These are phyloP conservation scores for Cupressus sempervirens DNA, from an alignment of 75 land plant species.

Conservation along the genomic window DNA sequence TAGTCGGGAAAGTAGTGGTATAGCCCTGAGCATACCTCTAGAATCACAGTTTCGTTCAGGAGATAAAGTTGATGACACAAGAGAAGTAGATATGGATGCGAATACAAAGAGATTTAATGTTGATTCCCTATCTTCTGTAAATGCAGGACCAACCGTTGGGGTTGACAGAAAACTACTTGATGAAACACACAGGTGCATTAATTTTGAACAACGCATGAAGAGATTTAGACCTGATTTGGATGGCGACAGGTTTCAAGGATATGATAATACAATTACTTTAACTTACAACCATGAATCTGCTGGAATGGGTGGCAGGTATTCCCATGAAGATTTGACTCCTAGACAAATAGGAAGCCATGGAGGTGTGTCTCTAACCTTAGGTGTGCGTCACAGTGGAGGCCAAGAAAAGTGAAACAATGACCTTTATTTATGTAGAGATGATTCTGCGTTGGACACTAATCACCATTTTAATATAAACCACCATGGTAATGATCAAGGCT, in stretches of 20 bases:
- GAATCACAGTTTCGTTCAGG: not conserved
- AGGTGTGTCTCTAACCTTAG: too few species aligned
- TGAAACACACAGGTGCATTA: not conserved
- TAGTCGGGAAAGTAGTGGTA: constrained; percentile 11
- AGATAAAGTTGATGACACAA: not conserved
- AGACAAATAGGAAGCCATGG: too few species aligned
- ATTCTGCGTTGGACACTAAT: constrained; percentile 19
- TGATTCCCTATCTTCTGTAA: constrained; percentile 1
- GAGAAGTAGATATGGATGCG: constrained; percentile 1
- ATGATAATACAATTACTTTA: constrained; percentile 12
- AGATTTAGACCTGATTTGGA: constrained; percentile 6
- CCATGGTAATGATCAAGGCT: constrained; percentile 11
- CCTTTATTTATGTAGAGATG: constrained; percentile 28
- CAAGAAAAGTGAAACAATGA: constrained; percentile 26
- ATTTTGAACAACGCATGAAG: constrained; percentile 5
- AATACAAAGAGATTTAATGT: not conserved
- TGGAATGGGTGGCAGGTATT: too few species aligned
- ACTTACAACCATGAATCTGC: too few species aligned
- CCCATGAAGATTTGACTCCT: too few species aligned
- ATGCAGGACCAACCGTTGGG: not conserved
- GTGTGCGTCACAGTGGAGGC: too few species aligned
- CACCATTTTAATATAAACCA: constrained; percentile 27
- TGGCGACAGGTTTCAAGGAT: constrained; percentile 6
- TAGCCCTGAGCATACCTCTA: constrained; percentile 9
- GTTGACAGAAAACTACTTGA: not conserved